Percentiles rank a stretch among this genome's conserved stretches.
phyloP scores from a whole-genome alignment of 2,329 filamentous ascomycete species.

The Aspergillus glaucus region DNA sequence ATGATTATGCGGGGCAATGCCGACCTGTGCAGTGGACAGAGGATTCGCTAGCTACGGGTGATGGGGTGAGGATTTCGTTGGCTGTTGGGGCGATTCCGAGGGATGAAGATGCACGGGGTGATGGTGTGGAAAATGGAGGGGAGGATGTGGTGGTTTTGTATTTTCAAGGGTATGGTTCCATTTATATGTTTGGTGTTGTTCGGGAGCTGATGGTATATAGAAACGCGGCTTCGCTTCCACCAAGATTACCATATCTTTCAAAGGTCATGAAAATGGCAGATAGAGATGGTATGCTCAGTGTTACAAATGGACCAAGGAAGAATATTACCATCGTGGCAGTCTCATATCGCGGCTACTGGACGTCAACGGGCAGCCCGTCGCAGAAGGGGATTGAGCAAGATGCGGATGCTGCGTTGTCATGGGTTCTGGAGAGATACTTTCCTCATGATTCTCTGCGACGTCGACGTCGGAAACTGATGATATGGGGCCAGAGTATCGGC shows the following conservation, averaged over 20 bases:
- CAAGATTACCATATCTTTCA: slow-evolving; percentile 40
- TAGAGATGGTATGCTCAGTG: slow-evolving; percentile 3
- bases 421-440: slow-evolving; percentile 47
- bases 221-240: slow-evolving; percentile 27
- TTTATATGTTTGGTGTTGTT: neutral
- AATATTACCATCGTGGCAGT: slow-evolving; percentile 40
- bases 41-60: slow-evolving; percentile 34
- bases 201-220: neutral
- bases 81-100: slow-evolving; percentile 63
- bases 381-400: slow-evolving; percentile 66
- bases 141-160: slow-evolving; percentile 24
- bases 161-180: slow-evolving; percentile 20
- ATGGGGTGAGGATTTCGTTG: slow-evolving; percentile 45
- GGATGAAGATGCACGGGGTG: neutral
- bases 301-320: neutral
- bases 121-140: slow-evolving; percentile 11
- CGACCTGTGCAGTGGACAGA: slow-evolving; percentile 62
- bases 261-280: slow-evolving; percentile 30
- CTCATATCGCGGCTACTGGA: slow-evolving; percentile 71
- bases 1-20: slow-evolving; percentile 56
- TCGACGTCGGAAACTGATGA: slow-evolving; percentile 46
- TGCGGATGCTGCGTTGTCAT: slow-evolving; percentile 57
- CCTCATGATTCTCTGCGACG: slow-evolving; percentile 14
- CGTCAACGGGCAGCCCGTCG: slow-evolving; percentile 62
- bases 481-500: slow-evolving; percentile 72